Evolutionary conservation across 495 filamentous ascomycete genomes (phyloP).

Genomic region (Choiromyces venosus): DNA sequence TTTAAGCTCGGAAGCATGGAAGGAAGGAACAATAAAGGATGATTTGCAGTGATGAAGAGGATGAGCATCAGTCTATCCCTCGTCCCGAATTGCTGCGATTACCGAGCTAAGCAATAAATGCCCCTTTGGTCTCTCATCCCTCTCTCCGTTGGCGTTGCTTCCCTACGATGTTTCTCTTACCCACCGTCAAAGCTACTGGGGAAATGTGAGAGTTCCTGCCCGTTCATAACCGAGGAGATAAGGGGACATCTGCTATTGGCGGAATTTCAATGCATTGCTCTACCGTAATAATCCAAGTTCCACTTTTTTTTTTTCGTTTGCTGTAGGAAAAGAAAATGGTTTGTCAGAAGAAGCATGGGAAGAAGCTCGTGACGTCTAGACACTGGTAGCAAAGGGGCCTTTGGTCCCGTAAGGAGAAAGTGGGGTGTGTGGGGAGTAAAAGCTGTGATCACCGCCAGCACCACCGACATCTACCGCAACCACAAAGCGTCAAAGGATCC

Average conservation of each 20-base stretch:
- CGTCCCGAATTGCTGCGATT: constrained; percentile 33
- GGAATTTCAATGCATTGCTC: background rate
- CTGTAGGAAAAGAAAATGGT: background rate
- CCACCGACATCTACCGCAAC: background rate
- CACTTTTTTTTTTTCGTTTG: background rate
- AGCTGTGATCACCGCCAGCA: background rate
- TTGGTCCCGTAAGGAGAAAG: background rate
- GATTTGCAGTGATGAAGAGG: background rate
- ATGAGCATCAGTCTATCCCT: background rate
- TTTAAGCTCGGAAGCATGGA: constrained; percentile 27
- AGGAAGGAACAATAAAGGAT: constrained; percentile 3
- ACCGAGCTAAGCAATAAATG: constrained; percentile 18
- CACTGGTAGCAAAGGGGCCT: background rate
- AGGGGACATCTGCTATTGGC: background rate
- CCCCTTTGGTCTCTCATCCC: background rate
- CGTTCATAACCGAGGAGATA: background rate
- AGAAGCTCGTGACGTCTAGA: background rate
- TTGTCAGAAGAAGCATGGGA: background rate
- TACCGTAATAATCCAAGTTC: background rate
- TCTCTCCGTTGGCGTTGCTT: background rate
- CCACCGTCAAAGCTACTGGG: background rate
- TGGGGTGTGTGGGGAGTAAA: background rate
- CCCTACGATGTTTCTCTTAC: background rate
- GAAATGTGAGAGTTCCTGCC: background rate
- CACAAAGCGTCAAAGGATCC: background rate